Base-by-base conservation (phyloP, 345 rosid species). In the Corymbia maculata region DNA sequence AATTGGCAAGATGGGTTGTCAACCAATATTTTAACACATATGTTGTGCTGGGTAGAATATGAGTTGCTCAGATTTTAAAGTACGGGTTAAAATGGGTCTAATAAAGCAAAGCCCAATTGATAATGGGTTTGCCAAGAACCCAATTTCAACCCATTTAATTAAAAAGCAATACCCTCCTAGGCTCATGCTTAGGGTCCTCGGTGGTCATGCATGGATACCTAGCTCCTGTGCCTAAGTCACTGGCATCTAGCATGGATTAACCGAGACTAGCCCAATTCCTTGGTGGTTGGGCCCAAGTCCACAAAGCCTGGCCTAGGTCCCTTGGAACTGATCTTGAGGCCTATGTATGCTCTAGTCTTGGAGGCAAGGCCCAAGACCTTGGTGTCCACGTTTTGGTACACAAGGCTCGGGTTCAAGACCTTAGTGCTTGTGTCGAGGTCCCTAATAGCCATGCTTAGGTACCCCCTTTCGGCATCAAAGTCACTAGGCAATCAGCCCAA, bases 391-490 rank as follows among this genome's bases (percentile, higher is more conserved):
- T 55, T 55, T 55, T 55, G 61, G 13, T 55, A 4, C 28, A 55
- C 28, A 0, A 0, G 21, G 61, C 28, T 28, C 61, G 9, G 24
- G 21, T 55, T 55, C 24, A 28, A 55, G 61, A 55, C 61, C 13
- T 55, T 4, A 19, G 24, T 55, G 61, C 61, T 6, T 0, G 0
- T 55, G 1, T 6, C 10, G 0, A n/a, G 9, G 70, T 28, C 70
- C 30, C 32, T 17, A 57, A 24, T 9, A 3, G n/a, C 66, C 6
- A 57, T 57, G 66, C n/a, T 13, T 57, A 57, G 13, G 28, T 10
- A 24, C 24, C 4, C 1, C 0, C 21, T 22, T 55, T 26, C 9
- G 0, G 2, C 1, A 4, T 26, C 61, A 21, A 55, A 8, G 28
- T 8, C 12, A 52, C 1, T 15, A 36, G 7, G 55, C 8, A 52